Conservation (phyloP, 495 filamentous ascomycete species). For the Trichoderma reesei region DNA sequence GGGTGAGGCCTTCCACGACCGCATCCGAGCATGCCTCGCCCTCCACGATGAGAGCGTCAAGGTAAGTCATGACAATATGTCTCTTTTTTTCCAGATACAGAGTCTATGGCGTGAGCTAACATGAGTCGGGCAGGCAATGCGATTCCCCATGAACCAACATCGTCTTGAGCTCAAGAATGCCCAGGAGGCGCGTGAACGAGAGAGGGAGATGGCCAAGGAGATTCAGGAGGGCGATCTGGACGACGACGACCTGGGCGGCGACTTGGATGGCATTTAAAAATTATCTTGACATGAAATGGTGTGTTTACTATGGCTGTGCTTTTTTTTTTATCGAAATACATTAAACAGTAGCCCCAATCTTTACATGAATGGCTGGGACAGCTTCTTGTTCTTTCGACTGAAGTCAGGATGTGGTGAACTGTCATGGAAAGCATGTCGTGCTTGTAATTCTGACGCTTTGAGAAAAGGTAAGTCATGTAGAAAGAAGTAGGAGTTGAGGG, state of each 20-base stretch:
- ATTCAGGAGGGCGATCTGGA: constrained; percentile 97
- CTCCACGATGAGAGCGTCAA: constrained; percentile 97
- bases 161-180: constrained; percentile 96
- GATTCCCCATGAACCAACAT: constrained; percentile 99
- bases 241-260: constrained; percentile 91
- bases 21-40: constrained; percentile 80
- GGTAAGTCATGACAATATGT: constrained; percentile 42
- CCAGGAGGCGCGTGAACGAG: constrained; percentile 89
- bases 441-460: no score
- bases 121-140: constrained; percentile 63
- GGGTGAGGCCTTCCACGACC: constrained; percentile 92
- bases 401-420: background rate
- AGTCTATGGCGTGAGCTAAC: constrained; percentile 11
- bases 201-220: constrained; percentile 95
- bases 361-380: background rate
- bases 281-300: background rate
- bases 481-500: background rate
- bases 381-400: background rate
- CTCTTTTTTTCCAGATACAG: background rate
- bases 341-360: background rate
- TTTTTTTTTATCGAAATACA: background rate
- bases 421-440: no score
- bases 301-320: constrained; percentile 1
- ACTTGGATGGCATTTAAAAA: constrained; percentile 89
- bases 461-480: no score